A percentile compares a stretch with the other conserved stretches of the same genome.
Conservation (phyloP, 768 basidiomycete species). For the Phallus indusiatus region DNA sequence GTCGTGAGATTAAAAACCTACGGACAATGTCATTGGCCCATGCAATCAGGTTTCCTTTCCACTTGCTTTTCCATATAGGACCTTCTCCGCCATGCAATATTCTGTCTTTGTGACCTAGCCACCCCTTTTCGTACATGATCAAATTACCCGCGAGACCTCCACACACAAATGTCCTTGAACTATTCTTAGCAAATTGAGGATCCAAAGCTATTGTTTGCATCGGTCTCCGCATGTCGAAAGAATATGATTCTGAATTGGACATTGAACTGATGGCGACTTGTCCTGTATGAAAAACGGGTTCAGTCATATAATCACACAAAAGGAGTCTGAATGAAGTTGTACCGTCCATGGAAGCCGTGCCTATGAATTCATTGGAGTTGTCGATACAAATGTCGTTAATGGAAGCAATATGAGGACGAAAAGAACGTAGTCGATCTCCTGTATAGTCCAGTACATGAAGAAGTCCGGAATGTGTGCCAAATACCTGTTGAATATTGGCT, state of each 20-base stretch:
- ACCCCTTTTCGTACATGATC: conserved; percentile 87
- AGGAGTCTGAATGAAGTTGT: conserved; percentile 6
- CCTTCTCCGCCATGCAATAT: conserved; percentile 79
- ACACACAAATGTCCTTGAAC: conserved; percentile 72
- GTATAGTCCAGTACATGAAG: conserved; percentile 75
- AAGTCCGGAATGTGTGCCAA: conserved; percentile 91
- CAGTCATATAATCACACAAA: background rate
- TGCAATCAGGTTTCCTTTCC: conserved; percentile 80
- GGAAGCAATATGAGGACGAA: conserved; percentile 82
- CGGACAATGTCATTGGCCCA: conserved; percentile 92
- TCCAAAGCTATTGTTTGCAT: conserved; percentile 86
- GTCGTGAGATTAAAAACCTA: conserved; percentile 1
- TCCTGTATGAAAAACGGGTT: conserved; percentile 42
- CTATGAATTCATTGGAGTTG: conserved; percentile 77
- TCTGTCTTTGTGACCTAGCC: conserved; percentile 92
- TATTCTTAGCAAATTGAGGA: conserved; percentile 76
- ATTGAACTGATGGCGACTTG: conserved; percentile 84
- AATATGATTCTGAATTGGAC: conserved; percentile 68
- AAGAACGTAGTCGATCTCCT: conserved; percentile 80
- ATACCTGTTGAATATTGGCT: conserved; percentile 42
- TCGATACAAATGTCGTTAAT: conserved; percentile 82
- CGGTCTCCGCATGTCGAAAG: conserved; percentile 86
- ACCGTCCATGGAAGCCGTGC: conserved; percentile 92
- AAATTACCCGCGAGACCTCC: conserved; percentile 88
- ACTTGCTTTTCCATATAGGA: conserved; percentile 86